Percentiles rank a stretch among this genome's conserved stretches.
These are phyloP conservation scores for Naumovozyma baii DNA, from an alignment of 805 yeast genomes.

Conservation along the genomic window DNA sequence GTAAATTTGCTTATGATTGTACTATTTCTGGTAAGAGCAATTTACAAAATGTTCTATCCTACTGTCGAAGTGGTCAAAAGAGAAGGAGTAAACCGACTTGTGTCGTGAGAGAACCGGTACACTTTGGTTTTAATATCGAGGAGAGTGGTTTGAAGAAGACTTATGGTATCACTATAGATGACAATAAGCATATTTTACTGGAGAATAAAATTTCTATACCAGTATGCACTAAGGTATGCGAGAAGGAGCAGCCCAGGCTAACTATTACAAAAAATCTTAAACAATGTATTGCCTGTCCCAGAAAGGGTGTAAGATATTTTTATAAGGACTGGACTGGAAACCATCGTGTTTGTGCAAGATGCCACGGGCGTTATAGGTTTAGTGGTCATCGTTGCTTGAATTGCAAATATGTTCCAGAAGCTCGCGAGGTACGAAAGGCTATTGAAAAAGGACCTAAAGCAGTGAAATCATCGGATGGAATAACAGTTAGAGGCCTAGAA, in stretches of 20 bases:
- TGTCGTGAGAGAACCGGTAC: constrained; percentile 14
- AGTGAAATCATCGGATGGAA: constrained; percentile 12
- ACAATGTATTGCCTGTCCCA: constrained; percentile 19
- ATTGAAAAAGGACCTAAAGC: constrained; percentile 9
- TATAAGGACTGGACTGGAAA: constrained; percentile 23
- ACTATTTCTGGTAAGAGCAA: constrained; percentile 16
- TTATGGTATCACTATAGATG: constrained; percentile 13
- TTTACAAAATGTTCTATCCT: constrained; percentile 18
- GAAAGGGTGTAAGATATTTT: constrained; percentile 17
- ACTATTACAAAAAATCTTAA: constrained; percentile 12
- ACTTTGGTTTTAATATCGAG: constrained; percentile 16
- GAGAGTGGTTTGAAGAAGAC: constrained; percentile 14
- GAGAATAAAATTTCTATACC: constrained; percentile 17
- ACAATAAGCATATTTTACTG: constrained; percentile 12
- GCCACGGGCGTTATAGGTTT: constrained; percentile 19
- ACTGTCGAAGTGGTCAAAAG: constrained; percentile 22
- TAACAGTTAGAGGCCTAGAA: constrained; percentile 10
- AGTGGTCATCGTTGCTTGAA: constrained; percentile 18
- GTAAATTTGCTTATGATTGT: constrained; percentile 22
- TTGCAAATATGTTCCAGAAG: constrained; percentile 22
- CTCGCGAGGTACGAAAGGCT: constrained; percentile 15
- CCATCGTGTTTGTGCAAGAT: constrained; percentile 18
- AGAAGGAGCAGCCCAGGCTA: constrained; percentile 13
- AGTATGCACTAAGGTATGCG: constrained; percentile 12
- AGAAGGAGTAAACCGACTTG: constrained; percentile 7